Evolutionary conservation across 2,329 filamentous ascomycete genomes (phyloP), one percentile per base, ranked within the genome.

Genomic region (Fusarium pseudonygamai): DNA sequence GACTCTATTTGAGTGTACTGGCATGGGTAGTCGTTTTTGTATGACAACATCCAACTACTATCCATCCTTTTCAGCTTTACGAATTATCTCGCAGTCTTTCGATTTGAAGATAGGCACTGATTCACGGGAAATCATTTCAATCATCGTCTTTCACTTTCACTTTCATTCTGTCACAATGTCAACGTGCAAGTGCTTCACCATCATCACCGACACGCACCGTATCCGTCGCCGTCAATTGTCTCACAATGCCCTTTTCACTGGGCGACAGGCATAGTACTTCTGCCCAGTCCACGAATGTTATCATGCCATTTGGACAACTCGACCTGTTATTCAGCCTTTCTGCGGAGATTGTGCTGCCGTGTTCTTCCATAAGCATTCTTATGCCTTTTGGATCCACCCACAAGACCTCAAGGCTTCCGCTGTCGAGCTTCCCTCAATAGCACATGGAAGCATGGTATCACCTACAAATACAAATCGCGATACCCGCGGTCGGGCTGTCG

Each of bases 311-410:
- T 63, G 64, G 36, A 52, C 71, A 37, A 36, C 16, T 14, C 16
- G 28, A 7, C 30, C 39, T 18, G 56, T 50, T 10, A 12, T n/a
- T 3, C 80, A 82, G 52, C 80, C 81, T 3, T 57, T 67, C 7
- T 82, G 80, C 37, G 80, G 80, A 69, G 81, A 82, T 60, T 82
- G 81, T 45, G 77, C 81, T 26, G 76, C 76, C 24, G 50, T 81
- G 13, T 81, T 78, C 69, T 80, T 74, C 53, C 28, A 74, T 49
- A 32, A 55, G 7, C 32, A 55, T 16, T 42, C 57, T n/a, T 22
- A 42, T 11, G 74, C 68, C 6, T 20, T 49, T 28, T 81, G 79
- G 80, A 16, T 76, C 28, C 64, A 47, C 11, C 39, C 34, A 3
- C 47, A 63, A 7, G 81, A 82, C 50, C 4, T 71, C 3, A 14